Conservation (phyloP, 2,329 filamentous ascomycete species). For the Fusarium sacchari region DNA sequence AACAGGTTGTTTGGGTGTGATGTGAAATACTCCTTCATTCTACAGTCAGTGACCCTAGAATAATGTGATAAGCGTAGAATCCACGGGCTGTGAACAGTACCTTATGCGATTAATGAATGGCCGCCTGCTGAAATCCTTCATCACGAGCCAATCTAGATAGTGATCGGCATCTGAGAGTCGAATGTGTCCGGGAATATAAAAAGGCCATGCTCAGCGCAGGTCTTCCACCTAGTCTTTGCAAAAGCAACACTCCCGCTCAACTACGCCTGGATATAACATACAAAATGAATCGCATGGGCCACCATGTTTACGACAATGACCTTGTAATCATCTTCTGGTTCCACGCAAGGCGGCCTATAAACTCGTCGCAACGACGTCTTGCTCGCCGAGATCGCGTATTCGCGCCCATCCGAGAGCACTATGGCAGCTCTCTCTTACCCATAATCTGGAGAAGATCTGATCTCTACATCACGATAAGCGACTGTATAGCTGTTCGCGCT, state of each 20-base stretch:
- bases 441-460: not conserved
- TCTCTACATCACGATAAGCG: not conserved
- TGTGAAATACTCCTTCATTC: not conserved
- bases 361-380: not conserved
- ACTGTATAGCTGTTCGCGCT: not conserved
- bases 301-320: not conserved
- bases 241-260: accelerated
- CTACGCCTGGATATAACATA: not conserved
- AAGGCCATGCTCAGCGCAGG: accelerated
- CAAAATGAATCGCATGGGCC: not conserved
- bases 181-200: accelerated
- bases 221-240: not conserved
- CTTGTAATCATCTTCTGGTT: not conserved
- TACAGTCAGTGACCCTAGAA: not conserved
- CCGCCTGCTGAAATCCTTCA: accelerated
- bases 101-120: not conserved
- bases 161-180: accelerated
- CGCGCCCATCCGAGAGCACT: not conserved
- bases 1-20: not conserved
- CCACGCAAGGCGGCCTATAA: not conserved
- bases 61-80: accelerated
- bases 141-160: not conserved
- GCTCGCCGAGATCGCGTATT: not conserved
- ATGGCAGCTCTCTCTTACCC: not conserved
- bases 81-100: not conserved